Evolutionary conservation across 2,329 filamentous ascomycete genomes (phyloP).

Genomic region (Xylariaceae sp.): DNA sequence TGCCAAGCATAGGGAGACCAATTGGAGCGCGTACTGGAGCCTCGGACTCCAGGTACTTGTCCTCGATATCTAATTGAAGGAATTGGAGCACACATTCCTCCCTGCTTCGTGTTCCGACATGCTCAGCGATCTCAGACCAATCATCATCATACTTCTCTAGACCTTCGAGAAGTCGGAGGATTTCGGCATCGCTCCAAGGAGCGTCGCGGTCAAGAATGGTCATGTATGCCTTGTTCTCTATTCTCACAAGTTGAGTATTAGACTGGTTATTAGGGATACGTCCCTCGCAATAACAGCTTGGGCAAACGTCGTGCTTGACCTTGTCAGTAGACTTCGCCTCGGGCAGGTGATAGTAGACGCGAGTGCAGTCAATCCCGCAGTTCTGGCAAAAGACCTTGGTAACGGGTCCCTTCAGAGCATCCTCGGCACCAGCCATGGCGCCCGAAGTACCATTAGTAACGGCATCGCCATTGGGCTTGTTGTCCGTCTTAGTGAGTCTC

Average conservation of each 20-base stretch:
- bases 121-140: conserved; percentile 87
- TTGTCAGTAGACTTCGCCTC: conserved; percentile 54
- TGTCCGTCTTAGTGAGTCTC: conserved; percentile 64
- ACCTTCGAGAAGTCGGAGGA: conserved; percentile 82
- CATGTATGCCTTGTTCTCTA: conserved; percentile 82
- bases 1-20: conserved; percentile 62
- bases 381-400: conserved; percentile 77
- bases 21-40: conserved; percentile 48
- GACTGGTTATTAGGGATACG: conserved; percentile 75
- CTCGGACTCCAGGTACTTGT: conserved; percentile 88
- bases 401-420: conserved; percentile 60
- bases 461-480: conserved; percentile 71
- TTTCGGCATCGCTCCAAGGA: conserved; percentile 86
- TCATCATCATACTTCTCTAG: conserved; percentile 92
- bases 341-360: conserved; percentile 56
- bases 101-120: conserved; percentile 83
- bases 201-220: conserved; percentile 75
- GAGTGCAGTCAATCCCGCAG: conserved; percentile 83
- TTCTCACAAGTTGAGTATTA: conserved; percentile 76
- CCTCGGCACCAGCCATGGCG: conserved; percentile 42
- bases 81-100: conserved; percentile 98
- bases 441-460: conserved; percentile 59
- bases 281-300: conserved; percentile 81
- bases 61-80: conserved; percentile 91
- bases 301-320: conserved; percentile 81